Conservation (phyloP, 2,329 filamentous ascomycete genomes). For the Mollisia scopiformis region DNA sequence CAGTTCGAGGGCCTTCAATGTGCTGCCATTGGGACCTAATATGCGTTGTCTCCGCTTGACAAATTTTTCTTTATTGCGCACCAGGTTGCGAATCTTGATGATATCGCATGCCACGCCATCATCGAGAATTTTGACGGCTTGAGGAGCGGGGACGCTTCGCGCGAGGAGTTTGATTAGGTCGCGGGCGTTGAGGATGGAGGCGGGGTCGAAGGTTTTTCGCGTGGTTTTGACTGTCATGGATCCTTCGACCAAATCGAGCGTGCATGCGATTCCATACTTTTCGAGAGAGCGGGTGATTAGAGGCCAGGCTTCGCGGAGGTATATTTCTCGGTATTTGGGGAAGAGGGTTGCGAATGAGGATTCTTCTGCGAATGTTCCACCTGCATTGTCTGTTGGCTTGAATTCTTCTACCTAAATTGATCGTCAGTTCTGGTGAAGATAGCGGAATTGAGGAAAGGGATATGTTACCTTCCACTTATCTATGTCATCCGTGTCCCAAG, state of each 20-base stretch:
- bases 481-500: conserved; percentile 95
- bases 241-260: conserved; percentile 91
- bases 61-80: conserved; percentile 93
- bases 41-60: conserved; percentile 94
- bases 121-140: conserved; percentile 92
- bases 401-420: conserved; percentile 73
- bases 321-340: conserved; percentile 95
- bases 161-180: conserved; percentile 94
- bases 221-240: conserved; percentile 98
- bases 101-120: conserved; percentile 92
- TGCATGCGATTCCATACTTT: conserved; percentile 86
- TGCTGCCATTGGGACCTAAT: conserved; percentile 87
- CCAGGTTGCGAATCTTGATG: conserved; percentile 90
- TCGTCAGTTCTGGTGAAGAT: conserved; percentile 2
- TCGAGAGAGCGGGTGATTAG: conserved; percentile 85
- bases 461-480: conserved; percentile 84
- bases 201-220: conserved; percentile 87
- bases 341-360: conserved; percentile 88
- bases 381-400: conserved; percentile 81
- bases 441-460: background rate
- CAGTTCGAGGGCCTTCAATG: conserved; percentile 90
- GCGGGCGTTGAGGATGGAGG: conserved; percentile 88
- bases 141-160: conserved; percentile 87
- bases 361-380: conserved; percentile 88
- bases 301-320: conserved; percentile 91